Evolutionary conservation across 352 stramenopile genomes (phyloP).

Genomic region (Phytopythium sindhum): DNA sequence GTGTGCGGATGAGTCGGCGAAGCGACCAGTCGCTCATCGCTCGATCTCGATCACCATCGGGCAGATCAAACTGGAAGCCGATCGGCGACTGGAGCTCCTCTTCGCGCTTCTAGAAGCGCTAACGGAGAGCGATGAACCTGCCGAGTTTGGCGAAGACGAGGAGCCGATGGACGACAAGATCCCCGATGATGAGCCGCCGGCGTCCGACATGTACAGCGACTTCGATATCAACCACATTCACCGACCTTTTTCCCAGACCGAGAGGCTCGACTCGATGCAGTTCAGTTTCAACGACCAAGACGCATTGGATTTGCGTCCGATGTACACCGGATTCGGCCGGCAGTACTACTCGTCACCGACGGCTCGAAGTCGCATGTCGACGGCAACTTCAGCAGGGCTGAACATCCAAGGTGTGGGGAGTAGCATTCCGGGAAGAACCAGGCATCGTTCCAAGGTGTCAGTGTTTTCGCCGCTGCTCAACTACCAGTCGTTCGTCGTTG

Average conservation of each 20-base stretch:
- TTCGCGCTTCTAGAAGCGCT: constrained; percentile 80
- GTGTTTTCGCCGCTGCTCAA: constrained; percentile 60
- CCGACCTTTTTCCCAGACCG: constrained; percentile 32
- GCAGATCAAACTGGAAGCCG: constrained; percentile 84
- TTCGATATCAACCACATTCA: constrained; percentile 31
- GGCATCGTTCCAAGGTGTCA: constrained; percentile 40
- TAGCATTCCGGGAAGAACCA: constrained; percentile 11
- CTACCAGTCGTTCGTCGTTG: constrained; percentile 69
- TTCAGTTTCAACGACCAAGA: constrained; percentile 59
- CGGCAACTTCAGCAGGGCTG: constrained; percentile 53
- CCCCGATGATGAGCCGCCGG: constrained; percentile 20
- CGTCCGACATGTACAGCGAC: constrained; percentile 13
- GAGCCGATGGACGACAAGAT: constrained; percentile 30
- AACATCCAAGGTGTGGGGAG: constrained; percentile 35
- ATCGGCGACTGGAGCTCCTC: constrained; percentile 74
- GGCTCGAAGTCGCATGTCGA: constrained; percentile 64
- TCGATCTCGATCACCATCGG: constrained; percentile 63
- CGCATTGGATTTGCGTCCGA: constrained; percentile 42
- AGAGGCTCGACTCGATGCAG: constrained; percentile 65
- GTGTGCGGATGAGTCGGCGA: constrained; percentile 60
- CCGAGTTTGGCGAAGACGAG: constrained; percentile 26
- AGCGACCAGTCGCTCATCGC: constrained; percentile 55
- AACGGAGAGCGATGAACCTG: constrained; percentile 33
- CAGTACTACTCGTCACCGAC: constrained; percentile 43
- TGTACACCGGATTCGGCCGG: constrained; percentile 66